phyloP scores from a whole-genome alignment of 2,329 filamentous ascomycete genomes.

The Aspergillus tanneri region DNA sequence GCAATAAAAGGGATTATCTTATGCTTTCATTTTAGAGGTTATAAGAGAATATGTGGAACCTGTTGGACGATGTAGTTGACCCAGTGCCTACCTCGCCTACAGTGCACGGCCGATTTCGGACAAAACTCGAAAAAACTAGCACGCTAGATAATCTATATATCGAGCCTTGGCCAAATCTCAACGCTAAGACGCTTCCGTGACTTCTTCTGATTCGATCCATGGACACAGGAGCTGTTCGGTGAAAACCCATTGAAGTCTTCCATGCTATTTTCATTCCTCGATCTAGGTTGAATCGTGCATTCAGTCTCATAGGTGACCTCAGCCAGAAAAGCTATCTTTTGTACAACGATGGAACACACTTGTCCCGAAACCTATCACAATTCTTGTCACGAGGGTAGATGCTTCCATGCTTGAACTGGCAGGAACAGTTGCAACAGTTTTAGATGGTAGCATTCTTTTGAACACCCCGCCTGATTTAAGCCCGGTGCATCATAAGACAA shows the following conservation, averaged over 20 bases:
- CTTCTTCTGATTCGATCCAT: neutral
- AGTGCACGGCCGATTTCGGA: too few species aligned
- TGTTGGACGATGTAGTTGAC: too few species aligned
- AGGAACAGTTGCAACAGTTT: neutral
- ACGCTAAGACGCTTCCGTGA: conserved; percentile 7
- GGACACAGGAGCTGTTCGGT: conserved; percentile 10
- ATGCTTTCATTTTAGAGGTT: too few species aligned
- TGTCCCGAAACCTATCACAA: conserved; percentile 23
- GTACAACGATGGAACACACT: conserved; percentile 22
- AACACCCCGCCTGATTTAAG: conserved; percentile 6
- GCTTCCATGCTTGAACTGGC: neutral
- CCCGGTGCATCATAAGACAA: too few species aligned
- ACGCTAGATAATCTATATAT: too few species aligned
- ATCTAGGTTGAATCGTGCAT: conserved; percentile 15
- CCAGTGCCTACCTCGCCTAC: too few species aligned
- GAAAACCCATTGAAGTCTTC: conserved; percentile 17
- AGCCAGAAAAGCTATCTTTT: conserved; percentile 24
- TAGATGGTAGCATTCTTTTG: conserved; percentile 9
- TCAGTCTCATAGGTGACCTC: conserved; percentile 21
- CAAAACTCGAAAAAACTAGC: too few species aligned
- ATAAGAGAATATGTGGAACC: too few species aligned
- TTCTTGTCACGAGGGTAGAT: conserved; percentile 23
- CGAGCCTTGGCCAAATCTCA: too few species aligned
- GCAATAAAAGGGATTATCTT: too few species aligned
- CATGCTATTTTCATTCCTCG: conserved; percentile 24